phyloP scores from a whole-genome alignment of 176 grass and related monocot genomes.

The Paspalum vaginatum region DNA sequence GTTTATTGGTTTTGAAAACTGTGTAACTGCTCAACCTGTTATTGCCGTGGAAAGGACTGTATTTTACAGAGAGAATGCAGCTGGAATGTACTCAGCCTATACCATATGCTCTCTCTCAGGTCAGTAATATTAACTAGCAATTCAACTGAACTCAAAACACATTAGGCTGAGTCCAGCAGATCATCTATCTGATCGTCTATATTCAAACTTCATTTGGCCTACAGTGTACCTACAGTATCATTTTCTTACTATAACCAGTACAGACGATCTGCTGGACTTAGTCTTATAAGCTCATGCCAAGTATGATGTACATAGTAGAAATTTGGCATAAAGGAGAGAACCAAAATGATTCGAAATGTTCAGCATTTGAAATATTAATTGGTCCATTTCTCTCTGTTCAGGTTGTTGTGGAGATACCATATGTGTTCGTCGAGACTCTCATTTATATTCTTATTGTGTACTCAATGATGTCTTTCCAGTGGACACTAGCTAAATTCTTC shows the following conservation, averaged over 20 bases:
- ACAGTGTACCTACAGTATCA: too few relatives aligned
- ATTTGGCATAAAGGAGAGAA: not conserved
- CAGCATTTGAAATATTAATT: slow-evolving; percentile 2
- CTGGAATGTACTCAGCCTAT: slow-evolving; percentile 85
- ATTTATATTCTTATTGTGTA: slow-evolving; percentile 62
- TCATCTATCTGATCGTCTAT: too few relatives aligned
- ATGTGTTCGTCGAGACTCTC: slow-evolving; percentile 59
- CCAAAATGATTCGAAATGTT: slow-evolving; percentile 2
- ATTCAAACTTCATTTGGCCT: too few relatives aligned
- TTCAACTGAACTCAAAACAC: slow-evolving; percentile 30
- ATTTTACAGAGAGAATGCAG: slow-evolving; percentile 71
- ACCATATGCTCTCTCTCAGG: slow-evolving; percentile 79
- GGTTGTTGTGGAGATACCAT: slow-evolving; percentile 81
- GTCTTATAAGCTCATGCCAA: not conserved
- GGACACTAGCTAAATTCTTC: slow-evolving; percentile 70
- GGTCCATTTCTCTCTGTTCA: slow-evolving; percentile 29
- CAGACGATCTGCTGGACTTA: too few relatives aligned
- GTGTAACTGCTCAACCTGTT: slow-evolving; percentile 64
- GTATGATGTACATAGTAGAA: not conserved
- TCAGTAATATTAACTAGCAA: slow-evolving; percentile 37
- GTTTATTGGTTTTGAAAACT: slow-evolving; percentile 67
- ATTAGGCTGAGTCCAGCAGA: too few relatives aligned
- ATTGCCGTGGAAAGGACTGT: slow-evolving; percentile 72
- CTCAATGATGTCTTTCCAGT: slow-evolving; percentile 66
- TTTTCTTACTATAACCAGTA: too few relatives aligned